Percentiles rank a stretch among this genome's conserved stretches.
These are phyloP conservation scores for Globisporangium apiculatum DNA, from an alignment of 352 stramenopile genomes.

Conservation along the genomic window DNA sequence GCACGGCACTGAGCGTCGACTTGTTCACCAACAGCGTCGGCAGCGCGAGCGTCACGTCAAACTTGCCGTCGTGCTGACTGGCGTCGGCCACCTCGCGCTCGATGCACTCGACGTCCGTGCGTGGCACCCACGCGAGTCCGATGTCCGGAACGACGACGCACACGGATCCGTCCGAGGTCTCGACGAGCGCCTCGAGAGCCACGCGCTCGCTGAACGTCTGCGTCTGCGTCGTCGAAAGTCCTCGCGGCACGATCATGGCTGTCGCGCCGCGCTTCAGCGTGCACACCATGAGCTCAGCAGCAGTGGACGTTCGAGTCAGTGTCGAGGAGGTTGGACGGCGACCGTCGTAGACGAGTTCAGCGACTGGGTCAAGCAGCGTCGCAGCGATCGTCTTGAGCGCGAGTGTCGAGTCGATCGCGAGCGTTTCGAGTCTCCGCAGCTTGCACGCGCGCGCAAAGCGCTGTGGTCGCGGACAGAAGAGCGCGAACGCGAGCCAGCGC, in stretches of 20 bases:
- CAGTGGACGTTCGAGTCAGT: too few relatives aligned
- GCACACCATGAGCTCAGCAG: background rate
- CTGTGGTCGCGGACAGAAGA: background rate
- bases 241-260: background rate
- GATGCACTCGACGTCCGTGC: background rate
- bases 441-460: background rate
- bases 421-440: background rate
- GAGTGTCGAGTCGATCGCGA: background rate
- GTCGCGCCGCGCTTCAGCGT: background rate
- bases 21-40: background rate
- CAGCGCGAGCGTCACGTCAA: background rate
- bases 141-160: constrained; percentile 2
- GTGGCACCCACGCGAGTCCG: constrained; percentile 2
- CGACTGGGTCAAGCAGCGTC: background rate
- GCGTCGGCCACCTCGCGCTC: background rate
- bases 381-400: background rate
- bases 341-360: background rate
- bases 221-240: background rate
- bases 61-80: background rate
- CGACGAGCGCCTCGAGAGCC: constrained; percentile 1
- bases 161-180: background rate
- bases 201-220: background rate
- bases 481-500: background rate
- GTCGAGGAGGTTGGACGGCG: background rate
- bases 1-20: background rate